Evolutionary conservation across 352 stramenopile species (phyloP).

Genomic region (Globisporangium paroecandrum): DNA sequence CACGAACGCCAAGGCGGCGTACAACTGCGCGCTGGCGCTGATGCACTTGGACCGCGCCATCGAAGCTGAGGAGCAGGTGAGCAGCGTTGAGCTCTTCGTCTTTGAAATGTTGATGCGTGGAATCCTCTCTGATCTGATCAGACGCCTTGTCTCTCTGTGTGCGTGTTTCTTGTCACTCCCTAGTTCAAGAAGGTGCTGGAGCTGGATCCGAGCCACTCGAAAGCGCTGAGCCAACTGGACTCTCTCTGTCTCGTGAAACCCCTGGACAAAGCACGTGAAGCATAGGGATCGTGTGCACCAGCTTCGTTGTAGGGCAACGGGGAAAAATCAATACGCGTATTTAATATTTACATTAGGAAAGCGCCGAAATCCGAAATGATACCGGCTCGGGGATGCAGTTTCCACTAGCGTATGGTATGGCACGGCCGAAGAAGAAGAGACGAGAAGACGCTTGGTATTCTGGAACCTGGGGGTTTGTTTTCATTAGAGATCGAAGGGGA

Average conservation of each 20-base stretch:
- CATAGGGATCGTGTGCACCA: neutral
- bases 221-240: conserved; percentile 30
- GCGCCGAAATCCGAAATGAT: neutral
- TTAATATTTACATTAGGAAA: conserved; percentile 14
- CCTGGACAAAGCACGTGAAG: neutral
- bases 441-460: conserved; percentile 1
- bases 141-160: neutral
- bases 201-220: conserved; percentile 35
- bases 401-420: neutral
- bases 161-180: neutral
- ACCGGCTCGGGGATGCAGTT: neutral
- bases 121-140: neutral
- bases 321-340: conserved; percentile 8
- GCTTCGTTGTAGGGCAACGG: neutral
- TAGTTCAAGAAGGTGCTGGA: conserved; percentile 33
- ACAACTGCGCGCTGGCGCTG: conserved; percentile 53
- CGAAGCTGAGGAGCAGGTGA: conserved; percentile 33
- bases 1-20: conserved; percentile 51
- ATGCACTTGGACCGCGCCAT: conserved; percentile 29
- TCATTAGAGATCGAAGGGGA: conserved; percentile 14
- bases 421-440: conserved; percentile 2
- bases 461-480: conserved; percentile 12
- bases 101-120: neutral
- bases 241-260: neutral
- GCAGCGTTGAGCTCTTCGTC: neutral